Percentiles rank a stretch among this genome's conserved stretches.
Conservation (phyloP, 208 protist genomes). For the Balamuthia mandrillaris region DNA sequence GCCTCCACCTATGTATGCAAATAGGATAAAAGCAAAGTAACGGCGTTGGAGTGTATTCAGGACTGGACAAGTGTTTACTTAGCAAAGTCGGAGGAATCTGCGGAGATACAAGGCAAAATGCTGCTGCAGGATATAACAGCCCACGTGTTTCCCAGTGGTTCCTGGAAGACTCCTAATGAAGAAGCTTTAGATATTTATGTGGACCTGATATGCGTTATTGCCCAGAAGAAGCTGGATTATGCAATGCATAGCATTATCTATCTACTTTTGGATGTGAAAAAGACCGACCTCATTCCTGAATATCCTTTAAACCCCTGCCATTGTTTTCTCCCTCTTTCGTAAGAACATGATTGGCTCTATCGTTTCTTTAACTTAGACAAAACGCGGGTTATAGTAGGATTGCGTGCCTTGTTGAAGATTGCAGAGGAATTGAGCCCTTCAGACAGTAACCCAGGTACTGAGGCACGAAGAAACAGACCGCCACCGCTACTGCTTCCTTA, state of each 20-base stretch:
- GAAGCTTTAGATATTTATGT: neutral
- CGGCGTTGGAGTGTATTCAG: neutral
- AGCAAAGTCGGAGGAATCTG: neutral
- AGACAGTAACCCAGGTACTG: no score
- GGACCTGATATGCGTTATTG: conserved; percentile 20
- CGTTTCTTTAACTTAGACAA: neutral
- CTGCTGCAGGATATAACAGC: neutral
- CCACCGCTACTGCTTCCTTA: neutral
- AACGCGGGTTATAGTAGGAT: neutral
- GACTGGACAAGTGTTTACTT: no score
- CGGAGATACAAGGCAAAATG: neutral
- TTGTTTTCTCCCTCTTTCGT: neutral
- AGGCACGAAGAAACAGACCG: neutral
- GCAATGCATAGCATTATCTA: conserved; percentile 6
- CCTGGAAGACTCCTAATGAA: conserved; percentile 6
- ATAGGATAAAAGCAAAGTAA: conserved; percentile 21
- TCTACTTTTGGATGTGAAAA: neutral
- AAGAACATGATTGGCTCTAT: neutral
- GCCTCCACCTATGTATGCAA: no score
- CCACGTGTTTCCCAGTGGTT: neutral
- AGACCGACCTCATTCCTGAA: neutral
- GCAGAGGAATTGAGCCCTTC: neutral
- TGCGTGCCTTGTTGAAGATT: neutral
- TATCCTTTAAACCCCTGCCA: neutral
- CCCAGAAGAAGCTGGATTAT: conserved; percentile 21